Evolutionary conservation across 164 flowering plant species (phyloP).

Genomic region (Pachysandra terminalis): DNA sequence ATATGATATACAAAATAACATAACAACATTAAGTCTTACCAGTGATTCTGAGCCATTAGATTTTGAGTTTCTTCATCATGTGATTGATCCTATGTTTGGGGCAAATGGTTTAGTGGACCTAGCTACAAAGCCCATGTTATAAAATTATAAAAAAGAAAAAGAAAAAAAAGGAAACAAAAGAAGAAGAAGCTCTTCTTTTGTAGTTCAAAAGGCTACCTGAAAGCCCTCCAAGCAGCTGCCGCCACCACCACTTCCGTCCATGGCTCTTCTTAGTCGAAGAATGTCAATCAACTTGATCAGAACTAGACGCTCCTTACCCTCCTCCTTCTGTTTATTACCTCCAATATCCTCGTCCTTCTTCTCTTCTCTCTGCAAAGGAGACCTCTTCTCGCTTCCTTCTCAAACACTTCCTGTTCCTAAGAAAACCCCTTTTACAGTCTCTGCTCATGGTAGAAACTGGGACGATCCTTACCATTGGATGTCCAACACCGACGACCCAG

Average conservation of each 20-base stretch:
- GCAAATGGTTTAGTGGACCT: too few species aligned
- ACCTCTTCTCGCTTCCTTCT: constrained; percentile 20
- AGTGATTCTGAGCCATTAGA: too few species aligned
- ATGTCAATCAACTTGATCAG: constrained; percentile 4
- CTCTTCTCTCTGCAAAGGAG: constrained; percentile 37
- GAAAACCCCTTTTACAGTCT: constrained; percentile 54
- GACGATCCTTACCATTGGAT: constrained; percentile 91
- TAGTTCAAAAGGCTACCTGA: too few species aligned
- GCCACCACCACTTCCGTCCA: constrained; percentile 3
- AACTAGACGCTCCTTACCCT: constrained; percentile 12
- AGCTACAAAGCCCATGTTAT: too few species aligned
- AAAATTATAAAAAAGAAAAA: too few species aligned
- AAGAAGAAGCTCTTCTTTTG: too few species aligned
- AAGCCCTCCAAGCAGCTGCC: constrained; percentile 5
- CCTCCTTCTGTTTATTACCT: constrained; percentile 15
- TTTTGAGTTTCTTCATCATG: too few species aligned
- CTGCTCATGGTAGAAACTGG: constrained; percentile 65
- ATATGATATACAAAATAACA: too few species aligned
- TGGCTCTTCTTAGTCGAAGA: constrained; percentile 17
- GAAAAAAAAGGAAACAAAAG: too few species aligned
- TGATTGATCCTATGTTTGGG: too few species aligned
- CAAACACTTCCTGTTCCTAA: constrained; percentile 54
- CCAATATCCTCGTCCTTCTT: constrained; percentile 21
- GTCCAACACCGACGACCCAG: constrained; percentile 71
- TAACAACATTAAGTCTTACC: too few species aligned